Evolutionary conservation across 2,329 filamentous ascomycete genomes (phyloP).

Genomic region (Fusarium sp.): DNA sequence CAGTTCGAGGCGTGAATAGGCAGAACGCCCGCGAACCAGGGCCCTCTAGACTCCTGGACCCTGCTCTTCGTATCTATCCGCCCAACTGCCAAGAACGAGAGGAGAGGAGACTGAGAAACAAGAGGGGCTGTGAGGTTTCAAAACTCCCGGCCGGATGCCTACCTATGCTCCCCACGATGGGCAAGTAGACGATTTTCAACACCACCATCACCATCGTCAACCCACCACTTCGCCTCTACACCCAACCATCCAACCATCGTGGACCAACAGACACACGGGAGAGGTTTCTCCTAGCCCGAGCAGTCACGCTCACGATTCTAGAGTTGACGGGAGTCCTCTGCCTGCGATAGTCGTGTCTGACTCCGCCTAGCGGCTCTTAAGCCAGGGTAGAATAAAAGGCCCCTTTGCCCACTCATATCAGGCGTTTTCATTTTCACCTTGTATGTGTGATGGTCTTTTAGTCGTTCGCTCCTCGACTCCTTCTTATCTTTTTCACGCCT

Average conservation of each 20-base stretch:
- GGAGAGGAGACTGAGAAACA: slow-evolving; percentile 5
- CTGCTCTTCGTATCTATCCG: slow-evolving; percentile 32
- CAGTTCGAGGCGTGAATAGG: slow-evolving; percentile 5
- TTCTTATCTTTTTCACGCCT: slow-evolving; percentile 4
- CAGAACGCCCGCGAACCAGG: slow-evolving; percentile 1
- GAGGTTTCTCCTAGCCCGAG: slow-evolving; percentile 21
- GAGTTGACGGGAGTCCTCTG: slow-evolving; percentile 19
- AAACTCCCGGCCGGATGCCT: slow-evolving; percentile 9
- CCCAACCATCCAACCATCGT: slow-evolving; percentile 29
- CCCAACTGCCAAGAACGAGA: background rate
- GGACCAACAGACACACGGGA: slow-evolving; percentile 33
- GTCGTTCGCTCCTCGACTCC: slow-evolving; percentile 13
- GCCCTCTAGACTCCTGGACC: slow-evolving; percentile 3
- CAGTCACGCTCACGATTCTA: slow-evolving; percentile 33
- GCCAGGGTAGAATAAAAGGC: slow-evolving; percentile 28
- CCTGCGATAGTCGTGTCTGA: slow-evolving; percentile 12
- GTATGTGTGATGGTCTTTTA: slow-evolving; percentile 28
- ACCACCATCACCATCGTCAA: slow-evolving; percentile 30
- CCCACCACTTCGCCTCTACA: slow-evolving; percentile 34
- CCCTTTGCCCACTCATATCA: slow-evolving; percentile 17
- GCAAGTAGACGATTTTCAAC: slow-evolving; percentile 11
- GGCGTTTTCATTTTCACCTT: background rate
- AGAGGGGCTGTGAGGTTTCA: slow-evolving; percentile 30
- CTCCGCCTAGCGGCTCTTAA: slow-evolving; percentile 18
- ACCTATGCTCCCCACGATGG: background rate